These are phyloP conservation scores for Colletotrichum agaves DNA, from an alignment of 2,329 filamentous ascomycete species.

Conservation along the genomic window DNA sequence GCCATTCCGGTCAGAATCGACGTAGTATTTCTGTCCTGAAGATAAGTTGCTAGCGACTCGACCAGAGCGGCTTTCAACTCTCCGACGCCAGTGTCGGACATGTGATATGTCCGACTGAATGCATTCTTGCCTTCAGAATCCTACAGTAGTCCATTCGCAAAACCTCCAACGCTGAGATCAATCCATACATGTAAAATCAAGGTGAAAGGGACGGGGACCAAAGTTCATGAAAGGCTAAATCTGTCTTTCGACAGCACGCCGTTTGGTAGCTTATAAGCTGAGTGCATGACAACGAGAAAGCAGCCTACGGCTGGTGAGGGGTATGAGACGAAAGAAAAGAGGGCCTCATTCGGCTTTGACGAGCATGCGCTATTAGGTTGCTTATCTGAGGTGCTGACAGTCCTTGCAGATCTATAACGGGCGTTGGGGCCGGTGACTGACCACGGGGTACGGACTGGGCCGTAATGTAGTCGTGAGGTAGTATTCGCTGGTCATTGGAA, in stretches of 20 bases:
- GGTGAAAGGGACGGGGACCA: background rate
- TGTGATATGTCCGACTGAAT: background rate
- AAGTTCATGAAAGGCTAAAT: slow-evolving; percentile 25
- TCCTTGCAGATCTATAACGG: too few relatives aligned
- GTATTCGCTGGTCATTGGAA: background rate
- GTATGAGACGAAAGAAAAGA: slow-evolving; percentile 32
- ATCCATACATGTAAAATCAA: slow-evolving; percentile 7
- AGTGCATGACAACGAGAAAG: slow-evolving; percentile 27
- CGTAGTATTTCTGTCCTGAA: background rate
- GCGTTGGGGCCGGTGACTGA: too few relatives aligned
- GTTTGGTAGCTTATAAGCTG: slow-evolving; percentile 6
- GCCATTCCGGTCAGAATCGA: background rate
- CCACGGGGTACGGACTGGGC: background rate
- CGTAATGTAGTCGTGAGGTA: background rate
- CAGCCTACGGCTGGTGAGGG: slow-evolving; percentile 34
- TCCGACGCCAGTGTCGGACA: slow-evolving; percentile 5
- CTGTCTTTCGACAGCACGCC: background rate
- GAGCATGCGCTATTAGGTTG: background rate
- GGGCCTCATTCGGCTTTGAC: too few relatives aligned
- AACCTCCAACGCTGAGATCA: slow-evolving; percentile 6
- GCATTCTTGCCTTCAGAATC: slow-evolving; percentile 4
- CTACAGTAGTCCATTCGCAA: background rate
- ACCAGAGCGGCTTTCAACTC: background rate
- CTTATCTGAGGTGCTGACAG: background rate
- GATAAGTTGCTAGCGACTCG: background rate